A percentile compares a stretch with the other conserved stretches of the same genome.
These are phyloP conservation scores for Fusarium vanettenii DNA, from an alignment of 2,329 filamentous ascomycete genomes.

Conservation along the genomic window DNA sequence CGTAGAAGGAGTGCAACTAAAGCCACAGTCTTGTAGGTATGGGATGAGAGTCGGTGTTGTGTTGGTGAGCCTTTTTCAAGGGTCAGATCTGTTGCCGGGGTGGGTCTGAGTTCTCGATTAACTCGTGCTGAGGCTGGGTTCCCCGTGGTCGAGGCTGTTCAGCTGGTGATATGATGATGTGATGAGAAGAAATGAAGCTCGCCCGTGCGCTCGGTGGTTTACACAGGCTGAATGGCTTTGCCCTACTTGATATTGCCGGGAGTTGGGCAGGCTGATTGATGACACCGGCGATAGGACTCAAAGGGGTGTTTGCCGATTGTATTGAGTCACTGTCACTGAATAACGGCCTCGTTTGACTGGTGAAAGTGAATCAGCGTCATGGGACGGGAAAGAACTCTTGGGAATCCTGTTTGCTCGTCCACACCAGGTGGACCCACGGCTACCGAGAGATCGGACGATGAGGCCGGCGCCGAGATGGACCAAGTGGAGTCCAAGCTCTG, in stretches of 20 bases:
- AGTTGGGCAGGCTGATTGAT: background rate
- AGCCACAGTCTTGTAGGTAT: background rate
- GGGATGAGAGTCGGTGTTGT: background rate
- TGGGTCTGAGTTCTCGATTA: conserved; percentile 1
- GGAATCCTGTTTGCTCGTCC: conserved; percentile 37
- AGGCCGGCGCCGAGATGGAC: conserved; percentile 41
- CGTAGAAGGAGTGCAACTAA: background rate
- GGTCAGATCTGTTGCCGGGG: conserved; percentile 4
- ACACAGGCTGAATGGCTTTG: background rate
- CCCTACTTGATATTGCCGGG: background rate
- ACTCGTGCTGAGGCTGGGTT: conserved; percentile 11
- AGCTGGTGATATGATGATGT: conserved; percentile 32
- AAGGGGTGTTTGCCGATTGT: conserved; percentile 18
- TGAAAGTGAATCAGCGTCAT: conserved; percentile 41
- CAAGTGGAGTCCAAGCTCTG: conserved; percentile 24
- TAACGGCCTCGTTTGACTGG: conserved; percentile 30
- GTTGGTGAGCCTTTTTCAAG: conserved; percentile 18
- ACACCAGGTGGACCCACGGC: conserved; percentile 42
- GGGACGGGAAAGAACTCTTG: conserved; percentile 29
- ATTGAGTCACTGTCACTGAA: conserved; percentile 37
- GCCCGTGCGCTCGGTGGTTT: conserved; percentile 15
- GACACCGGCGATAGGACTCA: conserved; percentile 2
- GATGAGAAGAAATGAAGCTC: conserved; percentile 22
- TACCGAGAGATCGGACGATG: conserved; percentile 44
- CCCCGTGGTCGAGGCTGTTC: conserved; percentile 2